A percentile compares a stretch with the other conserved stretches of the same genome.
These are phyloP conservation scores for Solanum virginianum DNA, from an alignment of 257 asterid species.

Conservation along the genomic window DNA sequence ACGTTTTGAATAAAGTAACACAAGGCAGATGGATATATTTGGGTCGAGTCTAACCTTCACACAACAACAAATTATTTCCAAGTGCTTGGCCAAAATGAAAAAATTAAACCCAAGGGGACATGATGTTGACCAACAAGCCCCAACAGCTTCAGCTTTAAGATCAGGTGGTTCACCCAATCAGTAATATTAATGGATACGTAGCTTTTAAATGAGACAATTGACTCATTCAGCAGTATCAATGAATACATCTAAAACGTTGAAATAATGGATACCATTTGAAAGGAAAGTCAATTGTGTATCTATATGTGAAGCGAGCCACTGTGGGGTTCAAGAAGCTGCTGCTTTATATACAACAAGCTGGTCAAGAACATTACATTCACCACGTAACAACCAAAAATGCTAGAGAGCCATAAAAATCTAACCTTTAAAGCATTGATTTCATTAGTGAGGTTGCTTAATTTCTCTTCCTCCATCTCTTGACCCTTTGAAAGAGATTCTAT, in stretches of 20 bases:
- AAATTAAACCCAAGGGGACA: neutral
- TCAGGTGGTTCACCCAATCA: neutral
- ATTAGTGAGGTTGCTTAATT: constrained; percentile 20
- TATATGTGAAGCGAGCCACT: neutral
- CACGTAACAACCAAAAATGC: neutral
- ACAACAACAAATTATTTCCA: neutral
- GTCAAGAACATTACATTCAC: neutral
- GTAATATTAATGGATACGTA: neutral
- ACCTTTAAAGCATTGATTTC: constrained; percentile 78
- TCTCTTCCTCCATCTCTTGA: constrained; percentile 56
- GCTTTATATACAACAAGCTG: neutral
- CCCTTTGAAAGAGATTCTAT: constrained; percentile 48
- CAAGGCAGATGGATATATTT: neutral
- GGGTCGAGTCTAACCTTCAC: neutral
- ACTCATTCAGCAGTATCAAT: neutral
- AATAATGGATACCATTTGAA: neutral
- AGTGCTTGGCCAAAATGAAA: neutral
- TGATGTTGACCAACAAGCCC: neutral
- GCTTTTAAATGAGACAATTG: neutral
- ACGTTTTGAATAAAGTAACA: neutral
- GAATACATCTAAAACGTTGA: neutral
- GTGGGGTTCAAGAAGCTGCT: neutral
- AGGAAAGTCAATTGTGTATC: neutral
- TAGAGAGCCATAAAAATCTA: neutral
- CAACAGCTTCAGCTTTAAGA: neutral